Evolutionary conservation across 768 basidiomycete species (phyloP), one percentile per base, ranked within the genome.

Genomic region (Exidia glandulosa): DNA sequence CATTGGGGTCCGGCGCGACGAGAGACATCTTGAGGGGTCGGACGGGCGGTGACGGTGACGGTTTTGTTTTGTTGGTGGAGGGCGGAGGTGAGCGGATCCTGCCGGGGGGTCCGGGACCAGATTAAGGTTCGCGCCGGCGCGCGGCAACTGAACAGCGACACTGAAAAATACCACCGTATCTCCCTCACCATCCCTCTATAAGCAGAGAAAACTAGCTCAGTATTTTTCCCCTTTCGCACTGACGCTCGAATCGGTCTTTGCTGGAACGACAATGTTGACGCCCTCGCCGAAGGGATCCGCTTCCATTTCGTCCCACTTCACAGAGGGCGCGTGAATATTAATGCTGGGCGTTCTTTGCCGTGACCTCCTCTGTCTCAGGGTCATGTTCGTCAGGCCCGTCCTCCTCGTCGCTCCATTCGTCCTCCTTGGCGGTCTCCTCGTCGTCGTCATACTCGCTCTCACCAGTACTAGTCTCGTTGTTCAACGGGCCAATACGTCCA

Each of bases 1-100:
- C 86, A 72, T 97, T 92, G 63, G 90, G 73, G 78, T 97, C 95
- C 61, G 94, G 95, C 62, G 94, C 85, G 71, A 94, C 94, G 78
- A 98, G 90, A 76, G 94, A 96, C 94, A 97, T 25, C 41, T 45
- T 45, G 41, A 45, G 41, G 52, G 52, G 29, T 55, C 29, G 50
- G 50, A n/a, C 12, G 25, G 50, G 25, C 9, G 50, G 29, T 9
- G 29, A n/a, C 29, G 50, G 25, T 9, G 29, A 54, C 50, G 50
- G n/a, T 10, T 10, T 9, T 37, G 36, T 37, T 37, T 37, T 37
- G 36, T 9, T 37, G 36, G 36, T 37, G 36, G n/a, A n/a, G n/a
- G n/a, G n/a, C n/a, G n/a, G n/a, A n/a, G n/a, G n/a, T n/a, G n/a
- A n/a, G n/a, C n/a, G n/a, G n/a, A n/a, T n/a, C n/a, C n/a, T n/a